These are phyloP conservation scores for Bolboschoenus planiculmis DNA, from an alignment of 176 grass and related monocot species.

Conservation along the genomic window DNA sequence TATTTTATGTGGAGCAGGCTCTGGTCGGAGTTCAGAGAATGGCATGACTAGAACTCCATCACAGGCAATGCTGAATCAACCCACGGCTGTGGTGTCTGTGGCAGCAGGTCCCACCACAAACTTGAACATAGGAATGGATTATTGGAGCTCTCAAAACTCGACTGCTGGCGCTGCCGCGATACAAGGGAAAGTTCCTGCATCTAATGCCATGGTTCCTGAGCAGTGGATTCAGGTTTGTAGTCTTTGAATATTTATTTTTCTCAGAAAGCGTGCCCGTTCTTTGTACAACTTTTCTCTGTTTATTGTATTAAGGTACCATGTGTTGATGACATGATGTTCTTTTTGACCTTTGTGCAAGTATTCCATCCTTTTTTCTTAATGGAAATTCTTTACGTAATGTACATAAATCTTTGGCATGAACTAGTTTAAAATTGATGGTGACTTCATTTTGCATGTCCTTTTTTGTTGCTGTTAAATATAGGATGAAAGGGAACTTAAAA, in stretches of 20 bases:
- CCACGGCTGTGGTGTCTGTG: slow-evolving; percentile 45
- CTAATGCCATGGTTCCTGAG: slow-evolving; percentile 44
- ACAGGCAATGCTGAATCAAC: slow-evolving; percentile 47
- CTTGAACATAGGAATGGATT: slow-evolving; percentile 90
- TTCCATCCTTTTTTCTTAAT: not conserved
- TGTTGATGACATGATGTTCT: not conserved
- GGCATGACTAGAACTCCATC: slow-evolving; percentile 37
- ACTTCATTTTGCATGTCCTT: not conserved
- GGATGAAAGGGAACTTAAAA: slow-evolving; percentile 94
- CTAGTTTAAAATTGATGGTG: not conserved
- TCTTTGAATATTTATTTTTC: slow-evolving; percentile 13
- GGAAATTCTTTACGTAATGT: not conserved
- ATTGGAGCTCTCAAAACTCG: slow-evolving; percentile 50
- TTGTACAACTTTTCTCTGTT: slow-evolving; percentile 15
- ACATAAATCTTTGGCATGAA: not conserved
- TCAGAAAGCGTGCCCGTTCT: not conserved
- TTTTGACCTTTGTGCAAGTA: slow-evolving; percentile 8
- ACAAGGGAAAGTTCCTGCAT: slow-evolving; percentile 40
- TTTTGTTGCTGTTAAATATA: slow-evolving; percentile 24
- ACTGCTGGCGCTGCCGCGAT: slow-evolving; percentile 29
- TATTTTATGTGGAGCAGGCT: slow-evolving; percentile 35
- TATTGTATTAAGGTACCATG: not conserved
- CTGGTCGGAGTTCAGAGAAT: slow-evolving; percentile 53
- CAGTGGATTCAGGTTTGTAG: slow-evolving; percentile 68
- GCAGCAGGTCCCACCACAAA: slow-evolving; percentile 62